phyloP scores from a whole-genome alignment of 352 stramenopile species.

The Phytopythium delawarense region DNA sequence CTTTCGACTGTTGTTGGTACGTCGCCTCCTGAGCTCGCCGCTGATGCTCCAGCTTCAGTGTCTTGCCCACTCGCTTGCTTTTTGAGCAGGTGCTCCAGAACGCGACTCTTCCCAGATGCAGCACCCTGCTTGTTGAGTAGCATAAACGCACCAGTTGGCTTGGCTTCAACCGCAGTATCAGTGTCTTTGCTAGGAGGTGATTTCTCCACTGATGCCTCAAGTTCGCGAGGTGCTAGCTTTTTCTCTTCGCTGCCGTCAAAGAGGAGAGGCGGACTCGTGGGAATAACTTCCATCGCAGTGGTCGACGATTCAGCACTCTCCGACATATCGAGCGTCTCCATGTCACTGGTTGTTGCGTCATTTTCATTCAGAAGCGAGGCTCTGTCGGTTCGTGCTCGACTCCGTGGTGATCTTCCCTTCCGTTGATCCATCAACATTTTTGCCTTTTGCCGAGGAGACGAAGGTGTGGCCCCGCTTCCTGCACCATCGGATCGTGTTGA shows the following conservation, averaged over 20 bases:
- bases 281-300: neutral
- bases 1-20: neutral
- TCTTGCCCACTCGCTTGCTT: slow-evolving; percentile 12
- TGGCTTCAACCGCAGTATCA: neutral
- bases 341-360: neutral
- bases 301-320: neutral
- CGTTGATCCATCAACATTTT: slow-evolving; percentile 22
- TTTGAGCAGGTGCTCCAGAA: slow-evolving; percentile 33
- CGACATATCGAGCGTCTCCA: neutral
- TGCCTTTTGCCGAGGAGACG: slow-evolving; percentile 17
- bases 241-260: neutral
- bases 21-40: neutral
- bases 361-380: neutral
- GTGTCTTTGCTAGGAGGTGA: neutral
- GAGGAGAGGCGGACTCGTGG: too few species aligned
- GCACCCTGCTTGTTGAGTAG: slow-evolving; percentile 33
- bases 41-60: neutral
- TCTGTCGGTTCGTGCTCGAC: neutral
- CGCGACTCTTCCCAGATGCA: slow-evolving; percentile 27
- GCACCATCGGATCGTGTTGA: neutral
- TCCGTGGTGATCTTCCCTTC: neutral
- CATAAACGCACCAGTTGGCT: slow-evolving; percentile 37
- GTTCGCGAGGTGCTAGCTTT: neutral
- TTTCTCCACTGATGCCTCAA: neutral
- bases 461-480: neutral